Base-by-base conservation (phyloP, 1,284 basidiomycete genomes). In the Schizophyllum amplum region DNA sequence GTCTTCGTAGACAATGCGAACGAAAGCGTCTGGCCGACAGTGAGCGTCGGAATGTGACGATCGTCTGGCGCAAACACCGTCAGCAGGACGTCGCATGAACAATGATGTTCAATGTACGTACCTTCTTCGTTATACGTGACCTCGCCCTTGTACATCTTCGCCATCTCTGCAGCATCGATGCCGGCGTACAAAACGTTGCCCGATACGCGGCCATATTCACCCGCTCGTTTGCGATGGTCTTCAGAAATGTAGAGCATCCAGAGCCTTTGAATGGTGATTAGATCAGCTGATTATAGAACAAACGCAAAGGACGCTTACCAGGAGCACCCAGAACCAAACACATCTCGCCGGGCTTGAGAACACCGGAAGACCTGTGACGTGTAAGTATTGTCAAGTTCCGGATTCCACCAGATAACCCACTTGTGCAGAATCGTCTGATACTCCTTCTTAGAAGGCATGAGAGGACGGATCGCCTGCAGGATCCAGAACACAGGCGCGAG, bases 71-170 rank as follows among this genome's bases (percentile, higher is more conserved):
- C n/a, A n/a, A n/a, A 50, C 4, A n/a, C 4, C 13, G 24, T 42
- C 13, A 42, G 33, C 33, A 13, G 3, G 33, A 42, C 13, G 33
- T 42, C 9, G 4, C 6, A 33, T n/a, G 33, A 22, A 52, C 55
- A 23, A 49, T 13, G 20, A 33, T 20, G 22, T 17, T n/a, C 42
- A 11, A 26, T 33, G 5, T 63, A 54, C 69, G 52, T 52, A 82
- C 85, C 85, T 74, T 90, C 87, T 64, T 83, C 79, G 64, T 92
- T 93, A 71, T 93, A 95, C 17, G 87, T 83, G 13, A 92, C 89
- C 70, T 95, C 92, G 53, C 92, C 94, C 60, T 82, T 87, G 70
- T 86, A 89, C 57, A 75, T 68, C 61, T 83, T 83, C 1, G 74
- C 76, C 79, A 90, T 87, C 62, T 87, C 82, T 15, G 68, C 65